Evolutionary conservation across 2,329 filamentous ascomycete genomes (phyloP).

Genomic region (Ceratocystis huliohia): DNA sequence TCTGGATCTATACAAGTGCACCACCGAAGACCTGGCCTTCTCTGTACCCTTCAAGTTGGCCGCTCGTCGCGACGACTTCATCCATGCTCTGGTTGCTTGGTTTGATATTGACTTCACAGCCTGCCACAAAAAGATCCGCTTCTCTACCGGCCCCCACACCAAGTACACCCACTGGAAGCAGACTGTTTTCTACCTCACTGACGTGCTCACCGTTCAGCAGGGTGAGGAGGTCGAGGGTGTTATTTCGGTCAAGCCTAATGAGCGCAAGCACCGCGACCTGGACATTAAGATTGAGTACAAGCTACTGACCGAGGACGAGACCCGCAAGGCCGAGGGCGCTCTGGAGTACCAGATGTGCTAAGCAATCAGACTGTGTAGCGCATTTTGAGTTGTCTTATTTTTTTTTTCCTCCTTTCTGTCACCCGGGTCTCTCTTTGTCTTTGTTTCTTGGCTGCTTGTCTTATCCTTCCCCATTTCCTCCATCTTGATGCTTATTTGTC

Average conservation of each 20-base stretch:
- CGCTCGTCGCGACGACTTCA: slow-evolving; percentile 77
- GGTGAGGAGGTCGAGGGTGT: slow-evolving; percentile 66
- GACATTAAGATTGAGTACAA: slow-evolving; percentile 81
- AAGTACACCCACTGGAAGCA: slow-evolving; percentile 99
- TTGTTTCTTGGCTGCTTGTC: neutral
- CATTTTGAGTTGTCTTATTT: slow-evolving; percentile 11
- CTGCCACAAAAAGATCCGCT: slow-evolving; percentile 94
- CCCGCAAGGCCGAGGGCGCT: slow-evolving; percentile 52
- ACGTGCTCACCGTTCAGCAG: slow-evolving; percentile 81
- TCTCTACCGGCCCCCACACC: slow-evolving; percentile 93
- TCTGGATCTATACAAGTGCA: slow-evolving; percentile 88
- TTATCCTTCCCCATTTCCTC: neutral
- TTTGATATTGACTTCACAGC: slow-evolving; percentile 98
- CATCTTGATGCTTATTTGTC: slow-evolving; percentile 1
- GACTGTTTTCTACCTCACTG: slow-evolving; percentile 93
- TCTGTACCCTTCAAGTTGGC: slow-evolving; percentile 61
- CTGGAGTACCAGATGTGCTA: slow-evolving; percentile 74
- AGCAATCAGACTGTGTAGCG: slow-evolving; percentile 15
- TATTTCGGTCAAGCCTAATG: slow-evolving; percentile 74
- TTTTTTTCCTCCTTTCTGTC: slow-evolving; percentile 1
- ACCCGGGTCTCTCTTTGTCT: neutral
- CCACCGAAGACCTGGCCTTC: slow-evolving; percentile 71
- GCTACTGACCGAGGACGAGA: slow-evolving; percentile 62
- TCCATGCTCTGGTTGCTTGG: slow-evolving; percentile 94
- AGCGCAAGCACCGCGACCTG: slow-evolving; percentile 86